phyloP scores from a whole-genome alignment of 225 moss, liverwort and hornwort genomes.

The Straminergon stramineum region DNA sequence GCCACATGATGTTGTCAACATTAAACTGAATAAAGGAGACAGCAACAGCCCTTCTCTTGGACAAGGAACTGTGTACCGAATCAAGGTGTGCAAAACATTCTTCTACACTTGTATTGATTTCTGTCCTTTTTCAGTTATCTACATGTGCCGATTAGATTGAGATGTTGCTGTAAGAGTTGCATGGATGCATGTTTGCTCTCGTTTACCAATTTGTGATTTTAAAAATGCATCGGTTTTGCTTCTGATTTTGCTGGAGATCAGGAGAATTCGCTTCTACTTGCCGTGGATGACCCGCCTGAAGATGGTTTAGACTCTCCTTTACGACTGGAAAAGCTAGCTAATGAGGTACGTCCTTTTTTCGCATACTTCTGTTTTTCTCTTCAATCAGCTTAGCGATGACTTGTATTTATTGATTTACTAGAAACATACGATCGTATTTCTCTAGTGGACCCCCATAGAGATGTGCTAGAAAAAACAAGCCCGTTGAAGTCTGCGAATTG shows the following conservation, averaged over 20 bases:
- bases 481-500: background rate
- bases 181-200: background rate
- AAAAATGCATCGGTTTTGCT: background rate
- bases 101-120: background rate
- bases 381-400: background rate
- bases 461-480: background rate
- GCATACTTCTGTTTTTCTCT: background rate
- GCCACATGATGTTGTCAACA: slow-evolving; percentile 85
- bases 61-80: slow-evolving; percentile 87
- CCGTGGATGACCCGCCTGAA: slow-evolving; percentile 81
- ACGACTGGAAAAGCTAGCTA: slow-evolving; percentile 87
- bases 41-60: slow-evolving; percentile 56
- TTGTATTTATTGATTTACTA: background rate
- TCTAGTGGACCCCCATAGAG: background rate
- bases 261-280: slow-evolving; percentile 71
- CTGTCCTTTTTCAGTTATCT: background rate
- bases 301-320: slow-evolving; percentile 85
- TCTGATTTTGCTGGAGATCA: slow-evolving; percentile 15
- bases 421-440: background rate
- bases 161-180: background rate
- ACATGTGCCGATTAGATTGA: background rate
- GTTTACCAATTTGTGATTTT: background rate
- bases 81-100: slow-evolving; percentile 44
- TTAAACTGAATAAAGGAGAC: slow-evolving; percentile 84
- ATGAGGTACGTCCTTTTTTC: slow-evolving; percentile 40